Conservation (phyloP, 805 yeast species). For the Saccharomyces mikatae region DNA sequence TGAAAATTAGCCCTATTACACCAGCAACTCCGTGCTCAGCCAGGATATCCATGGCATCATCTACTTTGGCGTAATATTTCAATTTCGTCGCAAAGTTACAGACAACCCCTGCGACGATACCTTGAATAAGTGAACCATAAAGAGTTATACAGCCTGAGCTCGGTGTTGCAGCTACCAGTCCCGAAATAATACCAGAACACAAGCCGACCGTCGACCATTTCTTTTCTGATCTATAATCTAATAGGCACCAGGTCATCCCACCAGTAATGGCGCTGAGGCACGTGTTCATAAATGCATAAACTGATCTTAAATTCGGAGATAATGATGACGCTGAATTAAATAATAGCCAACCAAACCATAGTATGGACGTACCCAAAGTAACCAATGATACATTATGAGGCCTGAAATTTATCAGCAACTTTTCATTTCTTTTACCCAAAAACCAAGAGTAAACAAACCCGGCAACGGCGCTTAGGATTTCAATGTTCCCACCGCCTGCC, state of each 20-base stretch:
- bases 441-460: conserved; percentile 75
- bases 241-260: conserved; percentile 78
- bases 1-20: conserved; percentile 73
- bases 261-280: conserved; percentile 82
- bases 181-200: conserved; percentile 89
- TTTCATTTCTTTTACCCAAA: conserved; percentile 65
- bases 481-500: conserved; percentile 97
- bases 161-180: conserved; percentile 95
- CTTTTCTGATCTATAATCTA: conserved; percentile 75
- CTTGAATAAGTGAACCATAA: conserved; percentile 82
- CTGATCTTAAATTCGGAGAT: conserved; percentile 71
- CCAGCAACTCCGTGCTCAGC: conserved; percentile 98
- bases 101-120: conserved; percentile 63
- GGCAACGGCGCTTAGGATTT: conserved; percentile 81
- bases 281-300: conserved; percentile 83
- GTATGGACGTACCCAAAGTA: conserved; percentile 71
- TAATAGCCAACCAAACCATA: conserved; percentile 95
- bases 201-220: conserved; percentile 90
- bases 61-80: conserved; percentile 68
- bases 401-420: conserved; percentile 69
- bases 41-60: conserved; percentile 84
- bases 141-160: conserved; percentile 83
- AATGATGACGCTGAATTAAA: conserved; percentile 86
- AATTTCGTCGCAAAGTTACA: conserved; percentile 85
- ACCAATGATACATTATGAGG: conserved; percentile 89